Evolutionary conservation across 495 filamentous ascomycete genomes (phyloP), one percentile per base, ranked within the genome.

Genomic region (Oleoguttula mirabilis): DNA sequence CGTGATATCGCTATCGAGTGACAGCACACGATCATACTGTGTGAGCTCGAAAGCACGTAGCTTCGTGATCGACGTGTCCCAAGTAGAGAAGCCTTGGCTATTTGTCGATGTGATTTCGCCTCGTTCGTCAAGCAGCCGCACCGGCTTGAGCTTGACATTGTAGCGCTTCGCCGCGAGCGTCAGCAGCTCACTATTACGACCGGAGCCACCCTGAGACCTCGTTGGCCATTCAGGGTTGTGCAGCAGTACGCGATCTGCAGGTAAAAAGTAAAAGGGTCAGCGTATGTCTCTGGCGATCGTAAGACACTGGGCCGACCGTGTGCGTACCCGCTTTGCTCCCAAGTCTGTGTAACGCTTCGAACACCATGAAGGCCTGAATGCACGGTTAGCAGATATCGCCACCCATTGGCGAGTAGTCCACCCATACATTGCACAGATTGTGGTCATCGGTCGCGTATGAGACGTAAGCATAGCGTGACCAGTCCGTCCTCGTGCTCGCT

Each of bases 361-460:
- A 62, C 21, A 62, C 39, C 41, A 64, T 50, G 10, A 59, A 43
- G 0, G 57, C 45, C n/a, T n/a, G n/a, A n/a, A n/a, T n/a, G n/a
- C n/a, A n/a, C n/a, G n/a, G n/a, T n/a, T n/a, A n/a, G n/a, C n/a
- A n/a, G n/a, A n/a, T n/a, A n/a, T n/a, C n/a, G n/a, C n/a, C n/a
- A n/a, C n/a, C n/a, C n/a, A n/a, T n/a, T n/a, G n/a, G n/a, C n/a
- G n/a, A n/a, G n/a, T n/a, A n/a, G n/a, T n/a, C n/a, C n/a, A n/a
- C n/a, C n/a, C n/a, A n/a, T n/a, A n/a, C n/a, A 34, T 62, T 61
- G 54, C 60, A 64, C 2, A 64, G 48, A 22, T 45, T 56, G 37
- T 57, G 54, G 28, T 48, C 50, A 39, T 60, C 58, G 1, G 60
- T 63, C 21, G 58, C 60, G 45, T 63, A 63, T 21, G 57, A 50